Percentiles rank a stretch among this genome's conserved stretches.
Evolutionary conservation across 2,329 filamentous ascomycete genomes (phyloP).

Genomic region (Chaetomium strumarium): DNA sequence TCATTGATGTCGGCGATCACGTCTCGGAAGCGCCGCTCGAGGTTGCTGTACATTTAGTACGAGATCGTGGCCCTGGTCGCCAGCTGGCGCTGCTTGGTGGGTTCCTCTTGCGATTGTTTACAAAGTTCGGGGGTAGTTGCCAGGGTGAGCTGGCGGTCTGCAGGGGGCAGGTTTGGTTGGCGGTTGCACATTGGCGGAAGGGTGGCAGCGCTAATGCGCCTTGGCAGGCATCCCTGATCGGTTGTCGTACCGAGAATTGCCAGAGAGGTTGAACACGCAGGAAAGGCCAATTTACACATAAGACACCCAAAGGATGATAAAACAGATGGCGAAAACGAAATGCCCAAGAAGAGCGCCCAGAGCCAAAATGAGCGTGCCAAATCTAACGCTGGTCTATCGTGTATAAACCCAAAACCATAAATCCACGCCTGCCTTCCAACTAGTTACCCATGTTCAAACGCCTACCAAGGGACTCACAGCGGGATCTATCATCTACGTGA

Average conservation of each 20-base stretch:
- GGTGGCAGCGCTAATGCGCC: slow-evolving; percentile 3
- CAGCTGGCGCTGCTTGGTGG: slow-evolving; percentile 9
- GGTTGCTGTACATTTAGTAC: slow-evolving; percentile 24
- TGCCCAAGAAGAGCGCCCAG: too few relatives aligned
- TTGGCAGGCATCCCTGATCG: too few relatives aligned
- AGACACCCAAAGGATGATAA: too few relatives aligned
- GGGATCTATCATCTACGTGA: not conserved
- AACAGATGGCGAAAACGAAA: too few relatives aligned
- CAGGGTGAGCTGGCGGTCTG: slow-evolving; percentile 12
- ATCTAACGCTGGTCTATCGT: too few relatives aligned
- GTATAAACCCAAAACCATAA: too few relatives aligned
- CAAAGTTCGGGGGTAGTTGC: slow-evolving; percentile 19
- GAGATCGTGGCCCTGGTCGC: not conserved
- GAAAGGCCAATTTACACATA: too few relatives aligned
- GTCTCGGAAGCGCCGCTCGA: slow-evolving; percentile 33
- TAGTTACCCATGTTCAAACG: not conserved
- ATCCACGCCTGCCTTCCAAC: not conserved
- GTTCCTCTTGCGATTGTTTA: slow-evolving; percentile 20
- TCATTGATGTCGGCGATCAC: slow-evolving; percentile 36
- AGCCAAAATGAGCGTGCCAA: too few relatives aligned
- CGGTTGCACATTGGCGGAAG: not conserved
- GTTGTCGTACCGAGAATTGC: too few relatives aligned
- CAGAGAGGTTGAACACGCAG: too few relatives aligned
- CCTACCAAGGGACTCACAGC: not conserved
- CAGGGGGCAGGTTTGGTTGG: slow-evolving; percentile 4